A percentile compares a stretch with the other conserved stretches of the same genome.
phyloP scores from a whole-genome alignment of 257 asterid genomes.

The Nicotiana tomentosiformis region DNA sequence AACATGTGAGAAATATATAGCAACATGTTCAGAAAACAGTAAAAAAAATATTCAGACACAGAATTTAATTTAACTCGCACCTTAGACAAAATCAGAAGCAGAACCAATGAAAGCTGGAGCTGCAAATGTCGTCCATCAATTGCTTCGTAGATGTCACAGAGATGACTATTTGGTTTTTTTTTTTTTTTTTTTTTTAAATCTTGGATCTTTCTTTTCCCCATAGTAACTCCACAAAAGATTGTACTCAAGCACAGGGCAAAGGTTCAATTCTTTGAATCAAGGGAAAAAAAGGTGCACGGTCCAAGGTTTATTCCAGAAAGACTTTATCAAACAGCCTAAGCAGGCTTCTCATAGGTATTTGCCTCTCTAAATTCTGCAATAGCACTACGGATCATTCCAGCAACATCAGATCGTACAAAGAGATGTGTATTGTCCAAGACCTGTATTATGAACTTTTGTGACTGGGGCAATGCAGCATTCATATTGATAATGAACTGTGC shows the following conservation, averaged over 20 bases:
- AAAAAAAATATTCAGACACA: neutral
- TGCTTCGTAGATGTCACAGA: neutral
- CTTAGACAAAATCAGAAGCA: neutral
- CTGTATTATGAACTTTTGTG: constrained; percentile 70
- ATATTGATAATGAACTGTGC: constrained; percentile 81
- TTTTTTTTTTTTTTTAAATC: neutral
- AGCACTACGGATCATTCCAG: constrained; percentile 59
- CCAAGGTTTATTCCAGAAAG: neutral
- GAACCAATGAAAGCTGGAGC: neutral
- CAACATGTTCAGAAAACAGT: neutral
- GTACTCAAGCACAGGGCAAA: neutral
- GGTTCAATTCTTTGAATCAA: neutral
- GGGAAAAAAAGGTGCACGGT: neutral
- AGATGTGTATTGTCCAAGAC: constrained; percentile 67
- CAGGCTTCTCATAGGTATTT: constrained; percentile 80
- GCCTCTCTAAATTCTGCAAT: constrained; percentile 69
- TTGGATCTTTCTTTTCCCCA: neutral
- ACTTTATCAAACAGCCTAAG: constrained; percentile 12
- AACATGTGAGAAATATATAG: neutral
- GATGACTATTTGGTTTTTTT: neutral
- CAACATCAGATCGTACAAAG: constrained; percentile 70
- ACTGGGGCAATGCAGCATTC: constrained; percentile 61
- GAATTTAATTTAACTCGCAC: neutral
- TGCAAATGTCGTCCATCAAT: neutral
- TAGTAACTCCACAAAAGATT: neutral